Percentiles rank a stretch among this genome's conserved stretches.
phyloP scores from a whole-genome alignment of 1,284 basidiomycete genomes.

The Phlebopus sp. region DNA sequence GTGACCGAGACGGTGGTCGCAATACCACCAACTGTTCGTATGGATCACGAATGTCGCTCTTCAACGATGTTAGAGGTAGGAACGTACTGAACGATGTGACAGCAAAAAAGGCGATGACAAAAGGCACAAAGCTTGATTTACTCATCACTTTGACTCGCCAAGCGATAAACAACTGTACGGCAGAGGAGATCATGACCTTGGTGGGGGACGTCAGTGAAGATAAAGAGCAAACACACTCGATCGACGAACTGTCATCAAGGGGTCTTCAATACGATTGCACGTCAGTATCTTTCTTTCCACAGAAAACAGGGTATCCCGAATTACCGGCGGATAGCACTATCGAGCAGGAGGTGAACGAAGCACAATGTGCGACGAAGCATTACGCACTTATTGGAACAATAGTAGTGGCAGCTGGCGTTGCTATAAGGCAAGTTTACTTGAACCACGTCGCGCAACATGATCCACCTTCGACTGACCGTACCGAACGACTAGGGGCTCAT shows the following conservation, averaged over 20 bases:
- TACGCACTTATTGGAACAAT: slow-evolving; percentile 12
- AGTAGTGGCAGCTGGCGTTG: neutral
- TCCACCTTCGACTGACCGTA: slow-evolving; percentile 42
- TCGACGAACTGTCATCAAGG: slow-evolving; percentile 17
- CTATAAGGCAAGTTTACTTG: neutral
- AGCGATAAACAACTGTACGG: slow-evolving; percentile 53
- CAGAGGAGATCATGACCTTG: slow-evolving; percentile 46
- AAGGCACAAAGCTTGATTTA: slow-evolving; percentile 37
- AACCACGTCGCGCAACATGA: neutral
- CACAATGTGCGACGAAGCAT: neutral
- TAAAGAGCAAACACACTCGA: neutral
- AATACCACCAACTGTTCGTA: slow-evolving; percentile 44
- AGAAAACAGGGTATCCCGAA: slow-evolving; percentile 6
- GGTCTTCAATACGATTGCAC: slow-evolving; percentile 10
- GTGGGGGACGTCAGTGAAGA: neutral
- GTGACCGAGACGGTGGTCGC: slow-evolving; percentile 38
- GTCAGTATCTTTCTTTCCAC: neutral
- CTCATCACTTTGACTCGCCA: slow-evolving; percentile 48
- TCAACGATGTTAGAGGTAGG: neutral
- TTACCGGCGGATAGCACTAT: slow-evolving; percentile 35
- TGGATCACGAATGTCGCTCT: neutral
- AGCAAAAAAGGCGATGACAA: slow-evolving; percentile 37
- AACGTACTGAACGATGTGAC: slow-evolving; percentile 39
- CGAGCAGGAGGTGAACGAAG: neutral
- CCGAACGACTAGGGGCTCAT: slow-evolving; percentile 41